Evolutionary conservation across 352 stramenopile genomes (phyloP).

Genomic region (Phytophthora rubi): DNA sequence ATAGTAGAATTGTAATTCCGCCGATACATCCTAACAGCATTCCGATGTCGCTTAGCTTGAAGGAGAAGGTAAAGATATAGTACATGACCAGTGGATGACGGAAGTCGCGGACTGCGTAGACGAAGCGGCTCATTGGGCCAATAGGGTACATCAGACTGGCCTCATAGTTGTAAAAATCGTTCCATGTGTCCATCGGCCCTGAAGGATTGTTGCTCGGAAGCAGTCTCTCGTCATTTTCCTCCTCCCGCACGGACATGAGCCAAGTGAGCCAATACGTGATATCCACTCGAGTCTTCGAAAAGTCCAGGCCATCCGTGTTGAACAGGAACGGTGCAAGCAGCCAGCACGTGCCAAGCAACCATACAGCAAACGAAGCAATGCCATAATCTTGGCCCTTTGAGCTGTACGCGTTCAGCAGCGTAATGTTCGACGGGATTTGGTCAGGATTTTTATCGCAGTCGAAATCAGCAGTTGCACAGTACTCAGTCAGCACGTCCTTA

Average conservation of each 20-base stretch:
- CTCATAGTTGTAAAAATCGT: slow-evolving; percentile 84
- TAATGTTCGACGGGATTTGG: slow-evolving; percentile 72
- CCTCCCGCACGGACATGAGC: slow-evolving; percentile 73
- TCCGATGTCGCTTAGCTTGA: slow-evolving; percentile 70
- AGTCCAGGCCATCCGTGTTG: slow-evolving; percentile 89
- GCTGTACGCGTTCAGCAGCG: slow-evolving; percentile 76
- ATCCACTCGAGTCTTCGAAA: slow-evolving; percentile 85
- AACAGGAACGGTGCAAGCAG: slow-evolving; percentile 87
- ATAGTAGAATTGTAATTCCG: slow-evolving; percentile 66
- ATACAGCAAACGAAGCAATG: slow-evolving; percentile 89
- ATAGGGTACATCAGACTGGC: slow-evolving; percentile 68
- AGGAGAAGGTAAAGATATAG: slow-evolving; percentile 80
- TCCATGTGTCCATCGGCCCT: slow-evolving; percentile 64
- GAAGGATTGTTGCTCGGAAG: slow-evolving; percentile 37
- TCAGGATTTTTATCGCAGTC: slow-evolving; percentile 60
- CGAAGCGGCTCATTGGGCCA: slow-evolving; percentile 65
- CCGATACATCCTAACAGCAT: slow-evolving; percentile 68
- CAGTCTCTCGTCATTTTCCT: slow-evolving; percentile 51
- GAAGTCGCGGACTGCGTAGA: slow-evolving; percentile 77
- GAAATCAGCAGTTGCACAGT: slow-evolving; percentile 58
- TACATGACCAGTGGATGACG: slow-evolving; percentile 86
- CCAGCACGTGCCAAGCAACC: slow-evolving; percentile 82
- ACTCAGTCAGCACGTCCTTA: slow-evolving; percentile 54
- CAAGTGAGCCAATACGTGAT: slow-evolving; percentile 83
- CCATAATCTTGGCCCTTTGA: slow-evolving; percentile 89